Conservation (phyloP, 1,284 basidiomycete genomes). For the Mycosarcoma mackinlayi region DNA sequence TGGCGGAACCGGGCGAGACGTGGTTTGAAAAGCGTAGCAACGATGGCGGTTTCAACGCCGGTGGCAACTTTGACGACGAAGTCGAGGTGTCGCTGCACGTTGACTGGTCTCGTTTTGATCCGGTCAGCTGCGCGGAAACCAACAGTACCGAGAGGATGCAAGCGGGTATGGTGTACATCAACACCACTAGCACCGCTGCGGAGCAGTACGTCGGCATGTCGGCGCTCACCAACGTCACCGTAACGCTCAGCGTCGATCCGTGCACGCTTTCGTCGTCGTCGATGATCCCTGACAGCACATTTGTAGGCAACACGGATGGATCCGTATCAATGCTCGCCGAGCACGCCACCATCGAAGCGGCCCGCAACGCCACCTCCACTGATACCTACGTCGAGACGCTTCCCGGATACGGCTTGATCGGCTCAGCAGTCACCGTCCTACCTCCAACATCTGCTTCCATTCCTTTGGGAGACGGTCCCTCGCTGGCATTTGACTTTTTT, state of each 20-base stretch:
- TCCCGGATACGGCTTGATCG: conserved; percentile 57
- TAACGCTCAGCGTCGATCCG: conserved; percentile 57
- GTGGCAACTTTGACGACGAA: conserved; percentile 32
- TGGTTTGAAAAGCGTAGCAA: conserved; percentile 5
- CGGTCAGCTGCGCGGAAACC: conserved; percentile 4
- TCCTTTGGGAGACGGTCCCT: conserved; percentile 15
- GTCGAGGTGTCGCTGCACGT: conserved; percentile 18
- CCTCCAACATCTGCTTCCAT: conserved; percentile 28
- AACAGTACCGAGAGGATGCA: conserved; percentile 7
- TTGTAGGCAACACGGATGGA: conserved; percentile 21
- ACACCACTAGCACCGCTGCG: conserved; percentile 12
- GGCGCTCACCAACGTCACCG: conserved; percentile 20
- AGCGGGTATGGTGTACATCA: conserved; percentile 30
- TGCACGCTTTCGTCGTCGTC: conserved; percentile 74
- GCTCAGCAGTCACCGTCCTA: conserved; percentile 33
- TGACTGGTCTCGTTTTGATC: conserved; percentile 18
- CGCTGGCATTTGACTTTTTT: conserved; percentile 29
- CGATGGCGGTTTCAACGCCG: conserved; percentile 13
- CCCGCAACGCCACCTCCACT: conserved; percentile 71
- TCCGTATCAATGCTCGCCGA: conserved; percentile 30
- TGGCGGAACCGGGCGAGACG: not conserved
- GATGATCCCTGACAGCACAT: conserved; percentile 73
- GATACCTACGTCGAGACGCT: conserved; percentile 74
- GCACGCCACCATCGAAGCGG: conserved; percentile 11
- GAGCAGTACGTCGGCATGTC: conserved; percentile 25